Evolutionary conservation across 2,329 filamentous ascomycete genomes (phyloP), one percentile per base, ranked within the genome.

Genomic region (Exophiala bonariae): DNA sequence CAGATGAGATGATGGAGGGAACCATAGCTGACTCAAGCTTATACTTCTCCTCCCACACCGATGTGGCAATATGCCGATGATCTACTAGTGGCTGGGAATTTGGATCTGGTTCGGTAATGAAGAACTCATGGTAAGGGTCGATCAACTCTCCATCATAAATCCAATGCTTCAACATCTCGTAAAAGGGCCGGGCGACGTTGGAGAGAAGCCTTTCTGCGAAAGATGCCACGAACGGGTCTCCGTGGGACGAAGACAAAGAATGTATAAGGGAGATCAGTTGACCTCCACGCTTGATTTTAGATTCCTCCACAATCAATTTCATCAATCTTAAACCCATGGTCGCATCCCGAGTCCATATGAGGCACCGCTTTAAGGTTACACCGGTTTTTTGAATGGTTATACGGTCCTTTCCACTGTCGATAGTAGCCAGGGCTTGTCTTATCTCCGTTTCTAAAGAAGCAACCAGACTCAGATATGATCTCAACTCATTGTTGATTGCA

Each of bases 31-130:
- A 79, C 58, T 88, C 85, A 31, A 96, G 77, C 62, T 89, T 87
- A 70, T 96, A 99, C 66, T 97, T 97, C 68, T 96, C 90, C 66
- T 97, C 91, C 93, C 93, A 99, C 2, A 97, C 91, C 57, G 91
- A 96, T 30, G 86, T 91, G 13, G 88, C 87, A 36, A 72, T 70
- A 41, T 71, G 67, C 28, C 73, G 65, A 20, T 71, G 72, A 57
- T 76, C 72, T 20, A 67, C 61, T 48, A 76, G 72, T 50, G 81
- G 75, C 60, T 73, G 65, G 40, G 67, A 66, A 54, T 70, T 59
- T 58, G 81, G 77, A 42, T 84, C 80, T 58, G 92, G 89, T 65
- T 96, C 89, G 16, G 83, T 83, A 16, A 99, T 91, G 61, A 99
- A 97, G 69, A 99, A 99, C 63, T 99, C 93, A 46, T 83, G 79